These are phyloP conservation scores for Malassezia pachydermatis DNA, from an alignment of 1,284 basidiomycete genomes.

Conservation along the genomic window DNA sequence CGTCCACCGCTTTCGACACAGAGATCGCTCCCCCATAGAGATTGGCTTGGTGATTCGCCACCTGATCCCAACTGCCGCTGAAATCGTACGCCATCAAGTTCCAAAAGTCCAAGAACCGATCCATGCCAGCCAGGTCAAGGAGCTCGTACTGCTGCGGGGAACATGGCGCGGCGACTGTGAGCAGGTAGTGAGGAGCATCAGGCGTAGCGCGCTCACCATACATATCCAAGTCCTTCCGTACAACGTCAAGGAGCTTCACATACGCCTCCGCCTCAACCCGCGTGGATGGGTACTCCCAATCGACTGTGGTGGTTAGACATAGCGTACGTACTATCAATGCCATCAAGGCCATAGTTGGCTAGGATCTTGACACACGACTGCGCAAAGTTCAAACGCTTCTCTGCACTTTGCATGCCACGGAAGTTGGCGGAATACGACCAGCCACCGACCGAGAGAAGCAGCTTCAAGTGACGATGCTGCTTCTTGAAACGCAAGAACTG, in stretches of 20 bases:
- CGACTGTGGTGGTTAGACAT: constrained; percentile 50
- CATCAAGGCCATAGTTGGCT: constrained; percentile 79
- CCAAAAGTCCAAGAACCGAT: constrained; percentile 65
- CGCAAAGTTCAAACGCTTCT: constrained; percentile 61
- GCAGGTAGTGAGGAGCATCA: constrained; percentile 56
- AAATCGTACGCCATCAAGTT: constrained; percentile 68
- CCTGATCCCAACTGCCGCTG: constrained; percentile 56
- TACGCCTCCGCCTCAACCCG: constrained; percentile 64
- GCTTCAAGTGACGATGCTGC: constrained; percentile 54
- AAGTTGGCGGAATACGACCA: constrained; percentile 49
- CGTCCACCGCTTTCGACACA: constrained; percentile 63
- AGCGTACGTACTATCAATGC: constrained; percentile 50
- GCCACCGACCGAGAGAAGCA: constrained; percentile 49
- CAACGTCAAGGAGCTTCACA: constrained; percentile 60
- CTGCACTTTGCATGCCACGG: constrained; percentile 29
- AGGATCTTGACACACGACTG: constrained; percentile 61
- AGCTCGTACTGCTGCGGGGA: constrained; percentile 61
- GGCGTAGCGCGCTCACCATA: constrained; percentile 53
- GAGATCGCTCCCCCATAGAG: constrained; percentile 54
- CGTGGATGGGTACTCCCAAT: constrained; percentile 73
- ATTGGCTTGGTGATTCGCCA: constrained; percentile 67
- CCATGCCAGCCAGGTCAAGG: constrained; percentile 63
- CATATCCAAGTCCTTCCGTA: constrained; percentile 60
- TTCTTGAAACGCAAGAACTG: constrained; percentile 74
- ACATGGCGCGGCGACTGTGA: constrained; percentile 70